These are phyloP conservation scores for Aspergillus fructus DNA, from an alignment of 2,329 filamentous ascomycete species.

Conservation along the genomic window DNA sequence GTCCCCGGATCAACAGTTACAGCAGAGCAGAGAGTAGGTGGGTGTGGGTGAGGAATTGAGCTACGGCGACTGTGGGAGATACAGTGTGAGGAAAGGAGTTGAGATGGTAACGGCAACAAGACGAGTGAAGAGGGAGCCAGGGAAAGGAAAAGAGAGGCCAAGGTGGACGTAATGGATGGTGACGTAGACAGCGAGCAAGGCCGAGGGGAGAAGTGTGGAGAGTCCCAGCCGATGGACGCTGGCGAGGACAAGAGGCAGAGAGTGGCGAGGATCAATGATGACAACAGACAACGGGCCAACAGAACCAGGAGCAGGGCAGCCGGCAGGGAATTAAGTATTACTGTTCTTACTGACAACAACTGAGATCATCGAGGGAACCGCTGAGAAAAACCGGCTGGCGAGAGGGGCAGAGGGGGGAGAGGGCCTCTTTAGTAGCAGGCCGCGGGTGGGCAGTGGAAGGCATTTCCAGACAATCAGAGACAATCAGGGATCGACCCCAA, in stretches of 20 bases:
- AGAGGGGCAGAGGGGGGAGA: not conserved
- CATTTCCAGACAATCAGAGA: not conserved
- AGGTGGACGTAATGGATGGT: constrained; percentile 9
- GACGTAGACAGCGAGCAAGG: constrained; percentile 1
- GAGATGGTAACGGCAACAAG: not conserved
- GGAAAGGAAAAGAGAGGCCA: constrained; percentile 18
- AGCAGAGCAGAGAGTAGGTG: constrained; percentile 13
- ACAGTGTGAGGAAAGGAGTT: not conserved
- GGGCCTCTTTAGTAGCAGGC: constrained; percentile 4
- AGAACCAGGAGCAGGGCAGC: not conserved
- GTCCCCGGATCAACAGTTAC: constrained; percentile 18
- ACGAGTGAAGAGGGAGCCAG: constrained; percentile 8
- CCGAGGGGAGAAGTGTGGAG: not conserved
- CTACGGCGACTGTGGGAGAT: constrained; percentile 8
- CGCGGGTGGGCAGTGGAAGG: not conserved
- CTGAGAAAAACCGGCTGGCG: constrained; percentile 5
- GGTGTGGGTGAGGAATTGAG: constrained; percentile 6
- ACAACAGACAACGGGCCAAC: not conserved
- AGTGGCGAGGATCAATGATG: not conserved
- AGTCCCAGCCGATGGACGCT: not conserved
- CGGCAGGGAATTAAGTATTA: constrained; percentile 12
- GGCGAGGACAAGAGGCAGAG: not conserved
- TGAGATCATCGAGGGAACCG: constrained; percentile 8
- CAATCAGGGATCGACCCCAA: not conserved
- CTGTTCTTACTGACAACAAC: constrained; percentile 10